Conservation (phyloP, 108 stramenopile genomes). For the Craspedostauros australis region DNA sequence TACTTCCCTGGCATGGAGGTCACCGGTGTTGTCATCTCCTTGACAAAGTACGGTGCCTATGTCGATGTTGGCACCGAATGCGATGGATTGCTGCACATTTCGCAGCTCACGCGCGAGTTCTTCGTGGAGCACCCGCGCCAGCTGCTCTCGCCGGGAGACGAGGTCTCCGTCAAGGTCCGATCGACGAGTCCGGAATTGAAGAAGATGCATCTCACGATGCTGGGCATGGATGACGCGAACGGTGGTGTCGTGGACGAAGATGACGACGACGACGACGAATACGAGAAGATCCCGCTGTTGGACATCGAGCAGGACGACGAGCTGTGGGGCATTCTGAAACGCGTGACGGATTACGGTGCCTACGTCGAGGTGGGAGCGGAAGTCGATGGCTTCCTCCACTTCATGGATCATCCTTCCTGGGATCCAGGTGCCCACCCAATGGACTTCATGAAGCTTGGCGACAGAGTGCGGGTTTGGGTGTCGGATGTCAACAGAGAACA, state of each 20-base stretch:
- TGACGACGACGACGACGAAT: constrained; percentile 44
- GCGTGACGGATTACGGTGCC: constrained; percentile 87
- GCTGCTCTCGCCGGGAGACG: constrained; percentile 63
- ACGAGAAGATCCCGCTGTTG: constrained; percentile 57
- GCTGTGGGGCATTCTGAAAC: constrained; percentile 84
- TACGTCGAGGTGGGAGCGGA: constrained; percentile 88
- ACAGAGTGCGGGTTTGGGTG: constrained; percentile 81
- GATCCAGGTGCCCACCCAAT: constrained; percentile 43
- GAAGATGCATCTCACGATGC: constrained; percentile 80
- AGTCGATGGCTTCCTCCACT: constrained; percentile 86
- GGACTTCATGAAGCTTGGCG: constrained; percentile 62
- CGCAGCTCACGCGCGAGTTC: constrained; percentile 59
- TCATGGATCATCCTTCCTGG: constrained; percentile 87
- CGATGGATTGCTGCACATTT: constrained; percentile 83
- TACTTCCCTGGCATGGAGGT: constrained; percentile 48
- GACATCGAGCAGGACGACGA: constrained; percentile 84
- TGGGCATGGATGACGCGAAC: constrained; percentile 25
- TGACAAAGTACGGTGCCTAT: constrained; percentile 86
- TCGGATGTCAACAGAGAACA: constrained; percentile 64
- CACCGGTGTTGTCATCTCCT: constrained; percentile 63
- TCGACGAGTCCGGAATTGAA: constrained; percentile 46
- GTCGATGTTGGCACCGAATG: constrained; percentile 86
- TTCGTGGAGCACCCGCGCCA: constrained; percentile 79
- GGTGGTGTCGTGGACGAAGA: constrained; percentile 33
- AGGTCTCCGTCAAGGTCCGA: constrained; percentile 61